Base-by-base conservation (phyloP, 805 yeast genomes). In the Zygoascus flipseniorum region DNA sequence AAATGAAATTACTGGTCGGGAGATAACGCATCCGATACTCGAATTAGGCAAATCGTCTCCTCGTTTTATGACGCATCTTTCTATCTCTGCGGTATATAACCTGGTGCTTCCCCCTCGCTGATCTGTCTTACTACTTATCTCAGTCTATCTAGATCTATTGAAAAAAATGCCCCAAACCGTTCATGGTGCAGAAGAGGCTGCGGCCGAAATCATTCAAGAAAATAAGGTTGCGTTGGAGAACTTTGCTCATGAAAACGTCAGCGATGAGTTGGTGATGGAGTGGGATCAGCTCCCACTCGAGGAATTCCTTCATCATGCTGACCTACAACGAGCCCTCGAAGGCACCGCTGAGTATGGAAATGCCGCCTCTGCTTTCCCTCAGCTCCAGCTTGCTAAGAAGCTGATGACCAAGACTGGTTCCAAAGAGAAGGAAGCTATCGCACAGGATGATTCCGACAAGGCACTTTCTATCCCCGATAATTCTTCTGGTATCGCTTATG, bases 251-350 rank as follows among this genome's bases (percentile, higher is more conserved):
- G 56, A 54, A 43, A 31, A 50, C 16, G 46, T 43, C 16, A 48
- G 26, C 31, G 48, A 32, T 32, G 28, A 42, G 16, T 18, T 47
- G 39, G 52, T 49, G 41, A 51, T 43, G 14, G 53, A 54, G 20
- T 48, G 20, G 20, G 45, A 37, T 46, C 43, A 51, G 26, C 50
- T 58, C 28, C 62, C 62, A 14, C 44, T 59, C n/a, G 62, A 59
- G 53, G 62, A 59, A 51, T 56, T 56, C 43, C 50, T 59, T 14
- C 48, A 59, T 54, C 52, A 52, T 19, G 62, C 62, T 31, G 48
- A 48, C 14, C 28, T 58, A 31, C 57, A 56, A 50, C 52, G 62
- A 43, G 58, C 54, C n/a, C 43, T 42, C 16, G 62, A 59, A 48
- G 18, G 39, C 20, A 53, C 43, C 10, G 56, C 53, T 31, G 54